phyloP scores from a whole-genome alignment of 495 filamentous ascomycete species.

The Halenospora varia region DNA sequence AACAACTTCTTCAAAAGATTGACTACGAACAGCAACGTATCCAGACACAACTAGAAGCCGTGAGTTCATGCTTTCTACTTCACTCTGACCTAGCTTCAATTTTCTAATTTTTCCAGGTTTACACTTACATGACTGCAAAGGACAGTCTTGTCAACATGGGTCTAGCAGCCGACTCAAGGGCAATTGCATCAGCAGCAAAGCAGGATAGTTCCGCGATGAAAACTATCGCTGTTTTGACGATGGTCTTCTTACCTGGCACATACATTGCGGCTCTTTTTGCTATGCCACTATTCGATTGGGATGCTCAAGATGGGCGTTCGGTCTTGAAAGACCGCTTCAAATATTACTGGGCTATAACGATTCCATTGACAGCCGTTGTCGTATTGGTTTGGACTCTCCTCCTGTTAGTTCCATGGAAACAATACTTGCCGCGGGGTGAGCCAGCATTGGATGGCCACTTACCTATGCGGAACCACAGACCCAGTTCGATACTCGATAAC shows the following conservation, averaged over 20 bases:
- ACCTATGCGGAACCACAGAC: too few species aligned
- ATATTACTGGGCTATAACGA: not conserved
- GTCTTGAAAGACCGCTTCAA: not conserved
- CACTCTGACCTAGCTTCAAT: not conserved
- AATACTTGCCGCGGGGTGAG: too few species aligned
- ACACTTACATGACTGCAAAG: not conserved
- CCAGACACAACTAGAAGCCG: not conserved
- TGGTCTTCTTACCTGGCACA: conserved; percentile 19
- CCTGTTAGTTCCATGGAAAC: conserved; percentile 5
- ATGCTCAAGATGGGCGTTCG: not conserved
- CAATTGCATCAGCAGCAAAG: not conserved
- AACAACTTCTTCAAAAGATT: not conserved
- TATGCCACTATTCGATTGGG: not conserved
- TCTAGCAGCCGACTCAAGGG: not conserved
- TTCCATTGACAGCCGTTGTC: conserved; percentile 7
- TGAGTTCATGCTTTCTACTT: not conserved
- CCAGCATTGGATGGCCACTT: too few species aligned
- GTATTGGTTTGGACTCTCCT: conserved; percentile 1
- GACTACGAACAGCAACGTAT: not conserved
- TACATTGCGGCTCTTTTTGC: conserved; percentile 10
- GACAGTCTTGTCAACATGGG: not conserved
- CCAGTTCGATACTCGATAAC: too few species aligned
- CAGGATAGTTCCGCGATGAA: conserved; percentile 17
- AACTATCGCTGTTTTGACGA: conserved; percentile 21
- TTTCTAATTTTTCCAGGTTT: not conserved